phyloP scores from a whole-genome alignment of 768 basidiomycete species.

The Pholiota microspora region DNA sequence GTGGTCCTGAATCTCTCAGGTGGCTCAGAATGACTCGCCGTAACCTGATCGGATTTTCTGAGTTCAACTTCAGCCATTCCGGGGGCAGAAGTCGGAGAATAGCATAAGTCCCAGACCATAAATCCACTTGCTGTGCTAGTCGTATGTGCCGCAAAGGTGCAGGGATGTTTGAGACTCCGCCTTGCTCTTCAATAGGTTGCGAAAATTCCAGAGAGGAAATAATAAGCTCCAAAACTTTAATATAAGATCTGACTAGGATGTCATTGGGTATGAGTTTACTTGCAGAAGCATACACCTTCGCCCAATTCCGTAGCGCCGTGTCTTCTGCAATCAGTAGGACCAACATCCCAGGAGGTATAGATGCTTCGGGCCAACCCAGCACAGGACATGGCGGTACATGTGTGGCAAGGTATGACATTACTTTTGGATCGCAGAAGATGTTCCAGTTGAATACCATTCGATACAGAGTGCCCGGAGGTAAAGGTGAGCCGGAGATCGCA shows the following conservation, averaged over 20 bases:
- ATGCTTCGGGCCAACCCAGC: conserved; percentile 52
- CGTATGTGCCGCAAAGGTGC: conserved; percentile 28
- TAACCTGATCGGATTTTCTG: conserved; percentile 37
- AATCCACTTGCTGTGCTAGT: conserved; percentile 22
- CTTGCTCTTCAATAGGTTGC: neutral
- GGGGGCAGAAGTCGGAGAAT: conserved; percentile 56
- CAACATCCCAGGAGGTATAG: conserved; percentile 60
- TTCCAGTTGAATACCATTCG: conserved; percentile 62
- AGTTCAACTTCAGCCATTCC: conserved; percentile 32
- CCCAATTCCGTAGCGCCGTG: conserved; percentile 56
- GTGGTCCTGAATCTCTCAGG: conserved; percentile 14
- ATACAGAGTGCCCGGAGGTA: conserved; percentile 53
- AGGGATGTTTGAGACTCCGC: neutral
- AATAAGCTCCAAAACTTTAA: conserved; percentile 41
- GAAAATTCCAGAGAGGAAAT: conserved; percentile 27
- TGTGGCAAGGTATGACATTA: conserved; percentile 40
- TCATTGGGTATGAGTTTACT: conserved; percentile 46
- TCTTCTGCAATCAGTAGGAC: conserved; percentile 54
- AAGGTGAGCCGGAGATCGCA: conserved; percentile 25
- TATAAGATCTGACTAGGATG: conserved; percentile 47
- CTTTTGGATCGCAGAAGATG: conserved; percentile 48
- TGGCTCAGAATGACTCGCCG: conserved; percentile 59
- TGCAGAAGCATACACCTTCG: conserved; percentile 41
- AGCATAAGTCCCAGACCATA: conserved; percentile 50
- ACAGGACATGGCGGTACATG: conserved; percentile 35